Conservation (phyloP, 768 basidiomycete genomes). For the Rickenella mellea region DNA sequence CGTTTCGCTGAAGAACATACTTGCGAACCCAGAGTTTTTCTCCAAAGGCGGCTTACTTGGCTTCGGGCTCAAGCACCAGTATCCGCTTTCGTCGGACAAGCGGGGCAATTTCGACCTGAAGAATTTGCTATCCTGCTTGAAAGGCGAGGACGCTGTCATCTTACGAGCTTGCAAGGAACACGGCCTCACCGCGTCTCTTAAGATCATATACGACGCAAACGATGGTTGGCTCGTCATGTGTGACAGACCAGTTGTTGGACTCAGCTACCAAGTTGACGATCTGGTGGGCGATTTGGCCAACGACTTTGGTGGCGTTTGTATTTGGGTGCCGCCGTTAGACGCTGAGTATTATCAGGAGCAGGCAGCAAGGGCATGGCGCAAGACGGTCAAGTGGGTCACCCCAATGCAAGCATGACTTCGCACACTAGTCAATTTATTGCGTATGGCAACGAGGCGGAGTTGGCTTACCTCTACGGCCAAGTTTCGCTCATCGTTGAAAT, state of each 20-base stretch:
- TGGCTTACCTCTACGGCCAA: constrained; percentile 11
- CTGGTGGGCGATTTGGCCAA: background rate
- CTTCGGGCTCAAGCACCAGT: constrained; percentile 29
- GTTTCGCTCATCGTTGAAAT: constrained; percentile 10
- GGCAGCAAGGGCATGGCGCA: too few relatives aligned
- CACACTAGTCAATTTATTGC: constrained; percentile 6
- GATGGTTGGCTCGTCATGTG: background rate
- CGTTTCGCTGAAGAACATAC: constrained; percentile 15
- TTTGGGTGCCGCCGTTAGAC: background rate
- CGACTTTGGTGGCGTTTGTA: too few relatives aligned
- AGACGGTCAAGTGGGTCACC: constrained; percentile 6
- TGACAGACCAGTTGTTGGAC: background rate
- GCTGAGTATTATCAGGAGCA: too few relatives aligned
- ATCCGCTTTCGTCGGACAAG: constrained; percentile 17
- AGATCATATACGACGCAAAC: constrained; percentile 13
- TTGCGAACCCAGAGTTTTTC: constrained; percentile 24
- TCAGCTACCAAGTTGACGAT: background rate
- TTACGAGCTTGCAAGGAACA: constrained; percentile 12
- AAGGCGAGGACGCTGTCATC: constrained; percentile 21
- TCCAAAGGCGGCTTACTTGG: constrained; percentile 29
- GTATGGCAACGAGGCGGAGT: constrained; percentile 13
- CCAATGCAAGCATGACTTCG: constrained; percentile 4
- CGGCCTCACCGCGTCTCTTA: constrained; percentile 11
- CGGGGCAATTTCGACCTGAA: background rate
- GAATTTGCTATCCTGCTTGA: constrained; percentile 11